phyloP scores from a whole-genome alignment of 139 green algal species.

The Pseudopediastrum boryanum region DNA sequence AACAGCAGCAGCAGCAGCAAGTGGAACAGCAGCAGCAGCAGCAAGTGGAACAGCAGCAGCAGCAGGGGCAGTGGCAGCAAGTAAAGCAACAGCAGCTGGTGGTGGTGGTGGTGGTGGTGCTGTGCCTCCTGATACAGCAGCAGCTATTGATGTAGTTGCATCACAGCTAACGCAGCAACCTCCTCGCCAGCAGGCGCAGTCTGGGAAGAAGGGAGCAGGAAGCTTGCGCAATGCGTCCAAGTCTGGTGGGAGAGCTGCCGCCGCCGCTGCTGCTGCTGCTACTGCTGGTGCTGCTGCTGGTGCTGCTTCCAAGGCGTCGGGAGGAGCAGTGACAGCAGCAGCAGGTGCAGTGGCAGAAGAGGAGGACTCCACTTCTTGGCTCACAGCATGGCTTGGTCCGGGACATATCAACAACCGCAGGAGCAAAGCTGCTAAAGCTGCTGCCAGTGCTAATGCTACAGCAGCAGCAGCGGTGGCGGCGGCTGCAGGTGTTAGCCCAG shows the following conservation, averaged over 20 bases:
- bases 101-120: not conserved
- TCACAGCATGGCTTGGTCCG: not conserved
- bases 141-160: not conserved
- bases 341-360: constrained; percentile 6
- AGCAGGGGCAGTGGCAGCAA: not conserved
- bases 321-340: constrained; percentile 14
- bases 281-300: not conserved
- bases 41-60: not conserved
- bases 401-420: not conserved
- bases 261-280: not conserved
- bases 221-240: not conserved
- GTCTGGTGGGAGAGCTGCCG: not conserved
- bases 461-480: not conserved
- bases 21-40: not conserved
- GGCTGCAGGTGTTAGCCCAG: too few species aligned
- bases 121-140: not conserved
- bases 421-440: constrained; percentile 7
- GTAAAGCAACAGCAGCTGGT: not conserved
- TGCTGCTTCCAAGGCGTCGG: constrained; percentile 2
- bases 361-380: not conserved
- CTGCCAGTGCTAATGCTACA: not conserved
- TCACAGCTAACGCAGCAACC: not conserved
- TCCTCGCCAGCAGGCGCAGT: too few species aligned
- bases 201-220: not conserved
- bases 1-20: not conserved